Conservation (phyloP, 2,329 filamentous ascomycete species). For the Diaporthe sp. region DNA sequence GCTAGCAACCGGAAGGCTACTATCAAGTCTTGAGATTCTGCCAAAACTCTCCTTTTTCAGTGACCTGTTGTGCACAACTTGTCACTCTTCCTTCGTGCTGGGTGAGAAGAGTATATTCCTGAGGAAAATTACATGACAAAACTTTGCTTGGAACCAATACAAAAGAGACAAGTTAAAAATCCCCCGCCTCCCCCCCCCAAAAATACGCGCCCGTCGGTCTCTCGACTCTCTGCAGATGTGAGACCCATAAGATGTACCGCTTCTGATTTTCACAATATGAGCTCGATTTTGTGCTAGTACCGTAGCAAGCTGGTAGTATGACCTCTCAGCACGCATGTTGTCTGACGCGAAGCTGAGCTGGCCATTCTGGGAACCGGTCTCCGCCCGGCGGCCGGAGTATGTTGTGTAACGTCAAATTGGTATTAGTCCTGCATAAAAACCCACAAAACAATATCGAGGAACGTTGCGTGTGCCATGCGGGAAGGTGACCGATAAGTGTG, state of each 20-base stretch:
- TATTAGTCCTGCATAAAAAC: neutral
- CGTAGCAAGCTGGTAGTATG: neutral
- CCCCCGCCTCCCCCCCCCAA: no score
- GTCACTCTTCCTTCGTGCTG: neutral
- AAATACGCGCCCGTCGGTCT: neutral
- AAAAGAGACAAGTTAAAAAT: no score
- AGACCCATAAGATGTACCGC: neutral
- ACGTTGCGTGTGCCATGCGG: neutral
- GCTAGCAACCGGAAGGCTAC: rapidly evolving
- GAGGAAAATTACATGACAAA: no score
- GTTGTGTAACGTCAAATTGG: neutral
- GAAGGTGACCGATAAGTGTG: neutral
- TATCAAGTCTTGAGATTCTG: neutral
- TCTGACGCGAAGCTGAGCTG: neutral
- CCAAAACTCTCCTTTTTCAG: neutral
- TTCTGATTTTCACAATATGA: neutral
- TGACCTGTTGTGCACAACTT: no score
- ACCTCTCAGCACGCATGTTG: neutral
- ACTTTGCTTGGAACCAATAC: no score
- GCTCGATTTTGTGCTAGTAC: neutral
- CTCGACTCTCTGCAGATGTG: neutral
- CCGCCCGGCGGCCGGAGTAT: neutral
- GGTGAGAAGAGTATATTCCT: no score
- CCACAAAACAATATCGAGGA: neutral
- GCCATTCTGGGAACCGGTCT: neutral